Conservation (phyloP, 2,329 filamentous ascomycete genomes). For the Sporothrix brasiliensis region DNA sequence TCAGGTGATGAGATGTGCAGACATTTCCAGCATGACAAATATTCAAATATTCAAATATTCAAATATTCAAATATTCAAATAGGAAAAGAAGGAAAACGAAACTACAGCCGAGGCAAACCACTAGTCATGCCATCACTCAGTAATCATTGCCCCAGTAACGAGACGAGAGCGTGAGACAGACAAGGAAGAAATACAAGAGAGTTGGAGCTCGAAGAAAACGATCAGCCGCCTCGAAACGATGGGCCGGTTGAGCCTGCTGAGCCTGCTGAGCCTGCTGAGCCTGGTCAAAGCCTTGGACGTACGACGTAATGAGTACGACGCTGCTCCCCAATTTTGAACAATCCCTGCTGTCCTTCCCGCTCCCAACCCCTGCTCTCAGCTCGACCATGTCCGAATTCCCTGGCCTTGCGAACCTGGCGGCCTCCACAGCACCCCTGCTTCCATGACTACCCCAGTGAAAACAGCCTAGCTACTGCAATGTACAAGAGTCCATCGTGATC, state of each 20-base stretch:
- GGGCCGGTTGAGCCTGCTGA: not conserved
- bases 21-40: too few relatives aligned
- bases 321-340: conserved; percentile 3
- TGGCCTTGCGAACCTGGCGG: not conserved
- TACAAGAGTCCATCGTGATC: not conserved
- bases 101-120: not conserved
- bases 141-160: conserved; percentile 17
- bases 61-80: not conserved
- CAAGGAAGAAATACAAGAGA: not conserved
- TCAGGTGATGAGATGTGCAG: too few relatives aligned
- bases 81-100: not conserved
- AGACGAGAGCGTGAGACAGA: not conserved
- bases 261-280: not conserved
- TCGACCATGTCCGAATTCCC: not conserved
- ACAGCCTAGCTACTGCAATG: too few relatives aligned
- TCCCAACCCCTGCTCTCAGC: conserved; percentile 12
- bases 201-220: not conserved
- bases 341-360: conserved; percentile 24
- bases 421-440: too few relatives aligned
- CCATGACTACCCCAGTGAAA: too few relatives aligned
- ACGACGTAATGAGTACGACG: too few relatives aligned
- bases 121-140: conserved; percentile 17
- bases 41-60: not conserved
- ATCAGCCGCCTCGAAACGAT: not conserved
- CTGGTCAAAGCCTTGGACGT: not conserved